phyloP scores from a whole-genome alignment of 2,329 filamentous ascomycete species.

The Apiospora malaysiana region DNA sequence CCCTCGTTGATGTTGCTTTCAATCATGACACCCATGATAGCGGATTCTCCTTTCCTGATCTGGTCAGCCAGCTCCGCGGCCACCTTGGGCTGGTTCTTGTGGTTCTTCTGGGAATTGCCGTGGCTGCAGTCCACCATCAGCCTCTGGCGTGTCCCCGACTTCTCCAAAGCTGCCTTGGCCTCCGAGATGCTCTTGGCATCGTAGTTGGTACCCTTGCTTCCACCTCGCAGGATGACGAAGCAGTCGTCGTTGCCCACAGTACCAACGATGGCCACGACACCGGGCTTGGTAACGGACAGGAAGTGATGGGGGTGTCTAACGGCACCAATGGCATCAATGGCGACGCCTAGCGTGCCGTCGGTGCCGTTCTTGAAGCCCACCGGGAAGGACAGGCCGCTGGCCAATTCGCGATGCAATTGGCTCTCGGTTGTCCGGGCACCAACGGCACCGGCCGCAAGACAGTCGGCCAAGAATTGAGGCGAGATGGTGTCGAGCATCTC shows the following conservation, averaged over 20 bases:
- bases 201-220: constrained; percentile 93
- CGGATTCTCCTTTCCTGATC: constrained; percentile 81
- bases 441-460: constrained; percentile 89
- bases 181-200: constrained; percentile 83
- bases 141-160: constrained; percentile 74
- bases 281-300: constrained; percentile 95
- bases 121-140: constrained; percentile 99
- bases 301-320: constrained; percentile 95
- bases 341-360: constrained; percentile 86
- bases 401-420: constrained; percentile 93
- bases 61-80: constrained; percentile 82
- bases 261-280: constrained; percentile 91
- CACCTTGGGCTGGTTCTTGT: constrained; percentile 97
- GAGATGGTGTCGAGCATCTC: constrained; percentile 99
- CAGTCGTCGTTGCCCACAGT: constrained; percentile 96
- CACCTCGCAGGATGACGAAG: constrained; percentile 93
- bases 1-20: constrained; percentile 97
- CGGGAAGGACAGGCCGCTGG: constrained; percentile 92
- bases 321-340: constrained; percentile 93
- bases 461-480: constrained; percentile 92
- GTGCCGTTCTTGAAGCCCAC: constrained; percentile 99
- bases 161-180: constrained; percentile 78
- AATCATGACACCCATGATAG: constrained; percentile 98
- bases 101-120: constrained; percentile 94
- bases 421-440: constrained; percentile 97